Percentiles rank a stretch among this genome's conserved stretches.
Evolutionary conservation across 1,284 basidiomycete species (phyloP).

Genomic region (Cryptococcus sp.): DNA sequence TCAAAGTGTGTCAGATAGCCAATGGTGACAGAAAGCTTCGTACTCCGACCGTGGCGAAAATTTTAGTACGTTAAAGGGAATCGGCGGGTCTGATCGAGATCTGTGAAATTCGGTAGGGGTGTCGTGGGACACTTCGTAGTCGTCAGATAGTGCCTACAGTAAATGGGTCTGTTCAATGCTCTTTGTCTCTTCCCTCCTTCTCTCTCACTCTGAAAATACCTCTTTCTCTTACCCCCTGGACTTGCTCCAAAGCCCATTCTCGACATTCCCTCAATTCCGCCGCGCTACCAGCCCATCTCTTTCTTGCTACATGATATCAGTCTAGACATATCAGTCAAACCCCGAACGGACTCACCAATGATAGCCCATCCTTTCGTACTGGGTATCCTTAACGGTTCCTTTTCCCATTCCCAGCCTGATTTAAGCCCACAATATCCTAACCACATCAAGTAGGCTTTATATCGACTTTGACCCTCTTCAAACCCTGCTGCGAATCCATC

Average conservation of each 20-base stretch:
- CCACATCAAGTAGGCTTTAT: slow-evolving; percentile 78
- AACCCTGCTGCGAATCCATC: slow-evolving; percentile 44
- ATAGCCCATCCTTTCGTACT: slow-evolving; percentile 91
- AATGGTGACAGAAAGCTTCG: no score
- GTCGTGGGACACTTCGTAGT: no score
- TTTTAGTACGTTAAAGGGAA: no score
- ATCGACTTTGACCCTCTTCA: slow-evolving; percentile 60
- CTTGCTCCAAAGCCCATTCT: slow-evolving; percentile 38
- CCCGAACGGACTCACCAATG: slow-evolving; percentile 57
- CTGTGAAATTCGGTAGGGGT: no score
- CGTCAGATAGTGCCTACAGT: no score
- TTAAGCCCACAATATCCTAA: slow-evolving; percentile 62
- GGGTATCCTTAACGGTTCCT: slow-evolving; percentile 81
- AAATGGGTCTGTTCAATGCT: no score
- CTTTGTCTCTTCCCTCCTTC: slow-evolving; percentile 40
- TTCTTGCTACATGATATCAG: slow-evolving; percentile 19
- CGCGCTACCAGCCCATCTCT: slow-evolving; percentile 25
- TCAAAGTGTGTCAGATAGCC: no score
- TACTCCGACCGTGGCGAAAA: no score
- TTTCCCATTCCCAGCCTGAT: slow-evolving; percentile 82
- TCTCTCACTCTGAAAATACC: slow-evolving; percentile 39
- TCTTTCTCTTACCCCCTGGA: slow-evolving; percentile 31
- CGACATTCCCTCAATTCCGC: slow-evolving; percentile 30
- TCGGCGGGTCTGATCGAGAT: no score
- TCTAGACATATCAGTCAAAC: neutral